Conservation (phyloP, 371 early-diverging fungal genomes). For the Mortierella sp. region DNA sequence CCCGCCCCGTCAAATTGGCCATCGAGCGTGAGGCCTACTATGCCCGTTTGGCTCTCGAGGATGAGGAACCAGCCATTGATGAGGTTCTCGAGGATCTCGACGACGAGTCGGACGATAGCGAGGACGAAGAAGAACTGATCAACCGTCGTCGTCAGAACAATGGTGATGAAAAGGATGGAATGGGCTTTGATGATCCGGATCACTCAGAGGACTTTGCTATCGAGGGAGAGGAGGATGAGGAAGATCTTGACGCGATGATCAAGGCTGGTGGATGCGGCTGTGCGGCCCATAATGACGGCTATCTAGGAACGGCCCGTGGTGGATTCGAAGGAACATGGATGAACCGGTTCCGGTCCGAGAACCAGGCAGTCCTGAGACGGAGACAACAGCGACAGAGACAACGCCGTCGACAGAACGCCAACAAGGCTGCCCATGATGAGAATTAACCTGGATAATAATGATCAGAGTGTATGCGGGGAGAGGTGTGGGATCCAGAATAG, state of each 20-base stretch:
- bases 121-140: slow-evolving; percentile 30
- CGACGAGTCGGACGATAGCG: slow-evolving; percentile 31
- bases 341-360: slow-evolving; percentile 40
- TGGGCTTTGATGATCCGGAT: not conserved
- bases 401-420: slow-evolving; percentile 9
- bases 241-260: slow-evolving; percentile 42
- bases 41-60: slow-evolving; percentile 44
- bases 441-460: no score
- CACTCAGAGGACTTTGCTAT: slow-evolving; percentile 9
- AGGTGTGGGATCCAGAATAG: no score
- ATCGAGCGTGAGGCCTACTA: slow-evolving; percentile 59
- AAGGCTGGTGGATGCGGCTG: slow-evolving; percentile 52
- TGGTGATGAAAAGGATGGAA: slow-evolving; percentile 7
- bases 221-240: slow-evolving; percentile 26
- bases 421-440: slow-evolving; percentile 1
- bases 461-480: no score
- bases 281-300: slow-evolving; percentile 45
- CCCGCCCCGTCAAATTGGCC: slow-evolving; percentile 54
- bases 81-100: slow-evolving; percentile 47
- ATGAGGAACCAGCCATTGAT: slow-evolving; percentile 50
- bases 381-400: slow-evolving; percentile 24
- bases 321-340: slow-evolving; percentile 52
- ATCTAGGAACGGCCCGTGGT: slow-evolving; percentile 34
- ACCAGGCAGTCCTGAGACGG: slow-evolving; percentile 23
- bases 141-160: no score